Base-by-base conservation (phyloP, 441 rosid genomes). In the Arabidopsis hybrid region DNA sequence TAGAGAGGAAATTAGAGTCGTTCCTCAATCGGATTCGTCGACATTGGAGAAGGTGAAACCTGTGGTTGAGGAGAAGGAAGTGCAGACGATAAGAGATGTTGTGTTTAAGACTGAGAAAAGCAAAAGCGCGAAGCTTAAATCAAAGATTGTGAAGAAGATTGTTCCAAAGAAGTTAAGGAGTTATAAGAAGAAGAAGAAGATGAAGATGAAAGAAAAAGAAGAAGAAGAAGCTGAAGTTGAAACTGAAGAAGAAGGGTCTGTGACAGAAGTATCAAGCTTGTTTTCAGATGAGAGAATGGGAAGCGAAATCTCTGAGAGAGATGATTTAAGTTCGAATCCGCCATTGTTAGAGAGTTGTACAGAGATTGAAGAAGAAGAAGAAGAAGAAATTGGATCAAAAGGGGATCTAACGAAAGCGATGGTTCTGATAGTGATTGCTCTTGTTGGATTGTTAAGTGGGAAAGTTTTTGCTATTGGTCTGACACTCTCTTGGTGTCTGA, bases 91-190 rank as follows among this genome's bases (percentile, higher is more conserved):
- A 3, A 84, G 63, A 75, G 77, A 17, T 26, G 18, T 75, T 6
- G 68, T 36, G 8, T 40, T 63, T 4, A 72, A 40, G 16, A 79
- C 60, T 14, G 82, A 75, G 74, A 62, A 63, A 32, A 71, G 77
- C 10, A 79, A 52, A 69, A 78, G 67, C 21, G 29, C 65, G 1
- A 88, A 73, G 51, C 68, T 81, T 4, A 93, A 66, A 72, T 71
- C 78, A 1, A 90, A 74, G 75, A 73, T 91, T 13, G 72, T 88
- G 16, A 80, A 80, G 80, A 90, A 82, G 78, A 60, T 91, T n/a
- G 83, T 89, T 63, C 86, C 90, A 0, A 91, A 85, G 87, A 89
- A 83, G 73, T 60, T 90, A 69, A 85, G 80, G 2, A 52, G 39
- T 35, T 31, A 70, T 8, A 86, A 79, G 86, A 87, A 84, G 52